Base-by-base conservation (phyloP, 1,284 basidiomycete genomes). In the Cystobasidium pallidum region DNA sequence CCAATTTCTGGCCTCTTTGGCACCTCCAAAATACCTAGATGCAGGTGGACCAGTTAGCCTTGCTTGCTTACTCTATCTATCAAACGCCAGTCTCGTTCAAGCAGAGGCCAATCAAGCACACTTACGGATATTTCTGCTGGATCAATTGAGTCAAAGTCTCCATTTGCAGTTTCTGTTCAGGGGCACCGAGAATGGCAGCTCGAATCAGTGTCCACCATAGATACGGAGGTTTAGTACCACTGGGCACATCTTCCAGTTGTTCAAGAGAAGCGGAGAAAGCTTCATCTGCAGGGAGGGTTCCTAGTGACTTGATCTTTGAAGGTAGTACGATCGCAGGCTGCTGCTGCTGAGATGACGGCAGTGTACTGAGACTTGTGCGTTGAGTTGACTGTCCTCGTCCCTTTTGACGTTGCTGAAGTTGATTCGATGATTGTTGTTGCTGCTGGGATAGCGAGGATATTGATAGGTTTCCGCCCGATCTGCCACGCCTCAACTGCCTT, bases 1-100 rank as follows among this genome's bases (percentile, higher is more conserved):
- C 68, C 68, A 71, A 24, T 71, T 71, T 47, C 52, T 63, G 0
- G 68, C 61, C 39, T 71, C 68, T 36, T 71, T 71, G 26, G 68
- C 68, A 17, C 43, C 55, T 19, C 68, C 49, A 34, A 71, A 71
- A 32, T 71, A 71, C 21, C 68, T 71, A 39, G 4, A 6, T n/a
- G n/a, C 34, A 4, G 24, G 36, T 28, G 30, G 62, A 30, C 34
- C 49, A 26, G 32, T 47, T 21, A 24, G 30, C 24, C 58, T 7
- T 39, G 7, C 8, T 13, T 8, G 13, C n/a, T 21, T 39, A n/a
- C 47, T 52, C 3, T 30, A 43, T 39, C n/a, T n/a, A 41, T 41
- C 39, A 7, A 7, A 15, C 7, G 39, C 15, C 39, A 41, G 39
- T 45, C 3, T 45, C 19, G 10, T 17, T 17, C 59, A 62, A 62